Evolutionary conservation across 2,329 filamentous ascomycete species (phyloP), one percentile per base, ranked within the genome.

Genomic region (Ophiostoma perfectum): DNA sequence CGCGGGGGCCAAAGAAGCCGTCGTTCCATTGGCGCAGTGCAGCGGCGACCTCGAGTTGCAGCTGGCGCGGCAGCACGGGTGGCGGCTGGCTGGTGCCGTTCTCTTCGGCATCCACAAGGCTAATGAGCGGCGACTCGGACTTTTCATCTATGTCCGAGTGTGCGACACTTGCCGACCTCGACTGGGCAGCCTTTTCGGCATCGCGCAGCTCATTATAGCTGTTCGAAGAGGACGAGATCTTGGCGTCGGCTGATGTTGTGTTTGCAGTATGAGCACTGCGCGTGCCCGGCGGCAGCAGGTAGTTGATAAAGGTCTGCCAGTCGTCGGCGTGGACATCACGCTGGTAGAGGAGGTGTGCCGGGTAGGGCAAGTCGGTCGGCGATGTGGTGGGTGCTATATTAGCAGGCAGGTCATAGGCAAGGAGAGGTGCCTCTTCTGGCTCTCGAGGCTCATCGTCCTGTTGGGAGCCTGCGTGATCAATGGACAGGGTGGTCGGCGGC

Each of bases 271-370:
- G 18, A 12, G 12, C 3, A 47, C 5, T 16, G 27, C 27, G 27
- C 27, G 27, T 36, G 78, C 76, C 73, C 84, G 80, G 67, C 82
- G 86, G 84, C 36, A 87, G 74, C 16, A 88, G 75, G 70, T 82
- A 83, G 72, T 86, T 86, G 63, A 85, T 72, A 74, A 88, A 88
- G 0, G 85, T 86, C 47, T 80, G 79, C 86, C 86, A 88, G 73
- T 88, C 85, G 72, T 84, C 81, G 14, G 76, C 72, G 0, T 77
- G 80, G 12, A 86, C 78, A 66, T 85, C 83, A 52, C 80, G 80
- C 5, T 71, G 72, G 5, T 74, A 76, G 73, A 79, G 79, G 44
- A 76, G 76, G 9, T 72, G 66, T 0, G 66, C 68, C 1, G 76
- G 78, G 67, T 80, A 84, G 0, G 82, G 81, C 9, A 85, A 76